Base-by-base conservation (phyloP, 75 land plant genomes). In the Selaginella moellendorffii region DNA sequence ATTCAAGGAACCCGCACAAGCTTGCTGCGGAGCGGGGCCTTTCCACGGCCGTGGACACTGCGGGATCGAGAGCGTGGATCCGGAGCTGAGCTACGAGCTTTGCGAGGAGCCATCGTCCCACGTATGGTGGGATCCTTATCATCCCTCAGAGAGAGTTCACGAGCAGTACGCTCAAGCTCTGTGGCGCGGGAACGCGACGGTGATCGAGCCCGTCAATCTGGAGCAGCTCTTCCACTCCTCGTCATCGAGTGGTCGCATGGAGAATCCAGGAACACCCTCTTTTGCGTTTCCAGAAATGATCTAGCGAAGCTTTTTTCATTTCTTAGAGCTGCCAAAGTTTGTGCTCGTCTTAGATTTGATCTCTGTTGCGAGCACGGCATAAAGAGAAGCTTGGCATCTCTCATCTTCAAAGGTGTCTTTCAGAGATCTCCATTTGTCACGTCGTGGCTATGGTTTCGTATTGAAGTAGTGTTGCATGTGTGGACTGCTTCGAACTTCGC, bases 61-160 rank as follows among this genome's bases (percentile, higher is more conserved):
- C 27, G 83, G 78, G 25, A 52, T 1, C 14, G 21, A 25, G 19
- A 74, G 69, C 1, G 30, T 31, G 20, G 71, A 68, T 27, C 36
- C 59, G 1, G 69, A 60, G 27, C 46, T 10, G 9, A 63, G 76
- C 0, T 78, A 73, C 24, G 52, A 69, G 28, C 25, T 76, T 2
- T 81, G 84, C 64, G 61, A 67, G 31, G 29, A 81, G 9, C 63
- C 77, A 18, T 62, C 52, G 22, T 72, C 58, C 21, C 28, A 71
- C 36, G 53, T 81, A 1, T 81, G 77, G 77, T 81, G 77, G 77
- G 83, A 81, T 63, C 54, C 80, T 17, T 77, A 54, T 60, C 83
- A 81, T n/a, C 74, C 74, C 0, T 69, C 83, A 0, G 83, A 81
- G 51, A 51, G 28, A n/a, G 26, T 77, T 21, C 72, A 77, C 26